A percentile compares a stretch with the other conserved stretches of the same genome.
These are phyloP conservation scores for Claviceps pazoutovae DNA, from an alignment of 2,329 filamentous ascomycete genomes.

Conservation along the genomic window DNA sequence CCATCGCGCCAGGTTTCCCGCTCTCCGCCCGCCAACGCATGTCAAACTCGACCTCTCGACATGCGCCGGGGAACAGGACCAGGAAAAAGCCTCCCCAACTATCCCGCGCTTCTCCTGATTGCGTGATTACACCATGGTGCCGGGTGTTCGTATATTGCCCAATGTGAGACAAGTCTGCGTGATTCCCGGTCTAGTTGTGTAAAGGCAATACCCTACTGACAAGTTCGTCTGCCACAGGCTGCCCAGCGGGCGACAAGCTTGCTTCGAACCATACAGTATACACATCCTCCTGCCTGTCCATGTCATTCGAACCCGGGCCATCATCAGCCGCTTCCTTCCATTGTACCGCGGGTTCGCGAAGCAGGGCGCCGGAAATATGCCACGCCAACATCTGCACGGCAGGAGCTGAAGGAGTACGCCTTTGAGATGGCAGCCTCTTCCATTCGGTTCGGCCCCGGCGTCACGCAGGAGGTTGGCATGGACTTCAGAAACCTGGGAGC, in stretches of 20 bases:
- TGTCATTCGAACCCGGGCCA: slow-evolving; percentile 83
- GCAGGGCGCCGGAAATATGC: slow-evolving; percentile 41
- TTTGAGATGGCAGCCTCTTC: slow-evolving; percentile 97
- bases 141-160: slow-evolving; percentile 19
- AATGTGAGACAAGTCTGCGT: slow-evolving; percentile 15
- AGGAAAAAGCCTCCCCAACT: background rate
- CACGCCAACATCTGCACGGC: slow-evolving; percentile 48
- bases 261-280: slow-evolving; percentile 81
- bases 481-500: slow-evolving; percentile 85
- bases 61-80: background rate
- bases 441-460: slow-evolving; percentile 86
- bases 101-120: background rate
- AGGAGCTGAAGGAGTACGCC: slow-evolving; percentile 76
- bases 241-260: slow-evolving; percentile 54
- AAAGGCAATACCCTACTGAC: background rate
- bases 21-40: background rate
- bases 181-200: background rate
- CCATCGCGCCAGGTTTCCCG: background rate
- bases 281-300: slow-evolving; percentile 75
- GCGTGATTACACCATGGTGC: slow-evolving; percentile 12
- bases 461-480: slow-evolving; percentile 95
- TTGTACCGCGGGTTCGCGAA: slow-evolving; percentile 33
- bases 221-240: slow-evolving; percentile 25
- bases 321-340: slow-evolving; percentile 48
- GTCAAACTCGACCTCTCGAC: background rate